These are phyloP conservation scores for Penicillium bialowiezense DNA, from an alignment of 495 filamentous ascomycete species.

Conservation along the genomic window DNA sequence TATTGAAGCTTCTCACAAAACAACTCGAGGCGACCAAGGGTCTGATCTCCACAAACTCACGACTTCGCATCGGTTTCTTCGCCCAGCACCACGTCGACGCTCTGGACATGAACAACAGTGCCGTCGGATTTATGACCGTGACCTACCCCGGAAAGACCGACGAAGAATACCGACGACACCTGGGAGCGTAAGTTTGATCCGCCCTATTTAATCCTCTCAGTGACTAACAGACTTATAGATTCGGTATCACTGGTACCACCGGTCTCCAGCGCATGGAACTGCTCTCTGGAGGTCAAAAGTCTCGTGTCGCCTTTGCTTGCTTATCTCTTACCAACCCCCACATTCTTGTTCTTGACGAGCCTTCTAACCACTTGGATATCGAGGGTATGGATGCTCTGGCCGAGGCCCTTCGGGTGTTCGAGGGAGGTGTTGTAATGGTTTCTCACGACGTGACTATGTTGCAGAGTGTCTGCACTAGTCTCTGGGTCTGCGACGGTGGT, in stretches of 20 bases:
- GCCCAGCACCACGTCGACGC: slow-evolving; percentile 99
- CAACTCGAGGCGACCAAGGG: slow-evolving; percentile 75
- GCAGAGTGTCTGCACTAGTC: slow-evolving; percentile 85
- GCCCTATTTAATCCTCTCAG: neutral
- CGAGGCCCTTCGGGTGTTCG: slow-evolving; percentile 77
- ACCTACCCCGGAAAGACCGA: slow-evolving; percentile 86
- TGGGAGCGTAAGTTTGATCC: slow-evolving; percentile 63
- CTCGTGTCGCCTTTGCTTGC: slow-evolving; percentile 94
- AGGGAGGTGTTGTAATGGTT: slow-evolving; percentile 97
- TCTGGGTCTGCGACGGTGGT: slow-evolving; percentile 97
- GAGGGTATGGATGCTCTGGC: slow-evolving; percentile 98
- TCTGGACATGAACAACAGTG: slow-evolving; percentile 80
- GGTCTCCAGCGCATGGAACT: slow-evolving; percentile 95
- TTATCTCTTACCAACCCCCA: slow-evolving; percentile 90
- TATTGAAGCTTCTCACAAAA: slow-evolving; percentile 90
- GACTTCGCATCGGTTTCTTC: slow-evolving; percentile 91
- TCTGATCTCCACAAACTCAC: slow-evolving; percentile 79
- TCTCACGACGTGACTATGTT: slow-evolving; percentile 99
- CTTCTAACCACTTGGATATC: slow-evolving; percentile 97
- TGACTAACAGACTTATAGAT: slow-evolving; percentile 37
- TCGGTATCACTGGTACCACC: slow-evolving; percentile 97
- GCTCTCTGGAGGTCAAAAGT: slow-evolving; percentile 97
- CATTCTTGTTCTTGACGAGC: slow-evolving; percentile 96
- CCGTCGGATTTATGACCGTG: slow-evolving; percentile 94
- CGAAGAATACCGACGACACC: slow-evolving; percentile 93